A percentile compares a stretch with the other conserved stretches of the same genome.
These are phyloP conservation scores for Pleurotus ostreatus DNA, from an alignment of 768 basidiomycete species.

Conservation along the genomic window DNA sequence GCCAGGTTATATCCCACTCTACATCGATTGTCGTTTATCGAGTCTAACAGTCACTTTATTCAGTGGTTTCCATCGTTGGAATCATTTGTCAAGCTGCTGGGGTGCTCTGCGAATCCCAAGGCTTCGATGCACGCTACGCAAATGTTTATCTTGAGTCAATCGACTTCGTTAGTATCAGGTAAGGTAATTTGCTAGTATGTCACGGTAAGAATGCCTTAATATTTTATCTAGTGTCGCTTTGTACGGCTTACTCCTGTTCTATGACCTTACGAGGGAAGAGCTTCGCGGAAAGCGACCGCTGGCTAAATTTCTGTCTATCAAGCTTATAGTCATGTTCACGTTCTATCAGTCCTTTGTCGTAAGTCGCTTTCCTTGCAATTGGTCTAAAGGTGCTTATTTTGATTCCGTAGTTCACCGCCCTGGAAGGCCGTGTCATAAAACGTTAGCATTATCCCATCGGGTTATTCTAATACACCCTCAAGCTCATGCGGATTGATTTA, in stretches of 20 bases:
- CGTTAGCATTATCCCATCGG: constrained; percentile 27
- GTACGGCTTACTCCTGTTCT: constrained; percentile 83
- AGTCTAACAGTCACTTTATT: neutral
- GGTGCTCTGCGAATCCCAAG: constrained; percentile 65
- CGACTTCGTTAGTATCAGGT: constrained; percentile 84
- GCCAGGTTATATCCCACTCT: constrained; percentile 28
- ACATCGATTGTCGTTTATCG: constrained; percentile 2
- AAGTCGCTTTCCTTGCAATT: constrained; percentile 20
- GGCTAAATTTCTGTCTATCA: constrained; percentile 84
- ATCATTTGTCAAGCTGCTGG: constrained; percentile 70
- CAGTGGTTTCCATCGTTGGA: constrained; percentile 65
- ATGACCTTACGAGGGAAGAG: constrained; percentile 76
- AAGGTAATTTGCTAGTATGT: constrained; percentile 7
- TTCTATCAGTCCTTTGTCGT: constrained; percentile 84
- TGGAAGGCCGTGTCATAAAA: constrained; percentile 70
- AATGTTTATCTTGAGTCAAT: constrained; percentile 66
- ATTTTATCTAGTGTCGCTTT: constrained; percentile 58
- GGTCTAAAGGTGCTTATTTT: neutral
- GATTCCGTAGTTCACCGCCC: constrained; percentile 48
- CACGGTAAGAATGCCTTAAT: neutral
- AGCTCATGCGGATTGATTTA: neutral
- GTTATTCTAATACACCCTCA: neutral
- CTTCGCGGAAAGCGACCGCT: constrained; percentile 73
- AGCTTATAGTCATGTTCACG: constrained; percentile 83
- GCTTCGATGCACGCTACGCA: constrained; percentile 59